Evolutionary conservation across 1,139 yeast genomes (phyloP), one percentile per base, ranked within the genome.

Genomic region (Yamadazyma spencermartinsiae): DNA sequence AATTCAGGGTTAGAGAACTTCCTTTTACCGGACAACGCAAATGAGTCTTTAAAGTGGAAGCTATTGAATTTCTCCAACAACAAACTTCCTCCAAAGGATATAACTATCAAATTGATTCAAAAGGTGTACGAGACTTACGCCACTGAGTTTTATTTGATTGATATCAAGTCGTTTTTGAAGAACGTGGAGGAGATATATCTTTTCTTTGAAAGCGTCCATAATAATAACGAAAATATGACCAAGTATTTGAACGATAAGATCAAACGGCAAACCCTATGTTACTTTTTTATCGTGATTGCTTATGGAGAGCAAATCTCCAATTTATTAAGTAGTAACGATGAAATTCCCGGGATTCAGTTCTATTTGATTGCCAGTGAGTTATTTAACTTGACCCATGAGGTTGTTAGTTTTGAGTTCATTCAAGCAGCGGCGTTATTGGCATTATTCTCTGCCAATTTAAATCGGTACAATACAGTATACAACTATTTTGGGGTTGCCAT

Each of bases 401-500:
- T 60, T 33, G 66, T 74, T 6, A 60, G 61, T 16, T 43, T 65
- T 21, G 60, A 61, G 7, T 64, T 64, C 45, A 68, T 76, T 35
- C 79, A 74, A 50, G 62, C 72, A n/a, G 66, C 75, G 5, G 50
- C 72, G 10, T 44, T 75, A 11, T 52, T 76, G 32, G 80, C 74
- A 0, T 61, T 74, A 31, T 76, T 63, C 45, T 66, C 74, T 6
- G 76, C 76, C 32, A 74, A 76, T 40, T 55, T 75, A 34, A 70
- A 72, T 44, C 57, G 79, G 28, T 71, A 72, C 38, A 73, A 74
- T 39, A 64, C 77, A 0, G 75, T 72, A n/a, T 74, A 68, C 51
- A 61, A 66, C 38, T 74, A 65, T 52, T 65, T 72, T 43, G 81
- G 80, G 1, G 61, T 74, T 4, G 80, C 80, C 1, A 63, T 71